Evolutionary conservation across 148 eudicot species (phyloP).

Genomic region (Salicornia ramosissima): DNA sequence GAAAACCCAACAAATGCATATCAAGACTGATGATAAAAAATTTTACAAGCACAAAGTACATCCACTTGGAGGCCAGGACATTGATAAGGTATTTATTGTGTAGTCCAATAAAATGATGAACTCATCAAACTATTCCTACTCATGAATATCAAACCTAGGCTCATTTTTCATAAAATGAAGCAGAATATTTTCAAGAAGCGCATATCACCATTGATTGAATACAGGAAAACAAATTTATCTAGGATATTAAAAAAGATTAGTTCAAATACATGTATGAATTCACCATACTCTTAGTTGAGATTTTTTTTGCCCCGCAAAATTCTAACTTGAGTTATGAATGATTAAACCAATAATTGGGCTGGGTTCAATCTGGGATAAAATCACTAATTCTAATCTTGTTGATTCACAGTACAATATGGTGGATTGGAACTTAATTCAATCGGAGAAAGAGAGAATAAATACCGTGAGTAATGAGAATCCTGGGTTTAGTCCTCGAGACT

Average conservation of each 20-base stretch:
- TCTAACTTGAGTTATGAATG: too few relatives aligned
- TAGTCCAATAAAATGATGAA: background rate
- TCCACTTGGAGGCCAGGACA: background rate
- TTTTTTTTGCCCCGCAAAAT: too few relatives aligned
- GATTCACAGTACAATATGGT: background rate
- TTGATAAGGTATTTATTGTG: background rate
- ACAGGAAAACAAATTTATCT: too few relatives aligned
- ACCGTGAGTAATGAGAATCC: slow-evolving; percentile 7
- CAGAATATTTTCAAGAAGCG: too few relatives aligned
- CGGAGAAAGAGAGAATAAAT: background rate
- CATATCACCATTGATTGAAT: too few relatives aligned
- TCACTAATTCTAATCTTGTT: background rate
- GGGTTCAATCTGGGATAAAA: background rate
- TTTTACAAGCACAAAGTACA: background rate
- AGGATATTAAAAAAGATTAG: too few relatives aligned
- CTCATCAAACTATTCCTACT: background rate
- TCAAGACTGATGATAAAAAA: too few relatives aligned
- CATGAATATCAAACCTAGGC: background rate
- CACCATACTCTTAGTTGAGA: too few relatives aligned
- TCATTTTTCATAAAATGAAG: too few relatives aligned
- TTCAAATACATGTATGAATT: too few relatives aligned
- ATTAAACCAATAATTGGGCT: background rate
- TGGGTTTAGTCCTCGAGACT: slow-evolving; percentile 12
- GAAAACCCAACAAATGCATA: too few relatives aligned
- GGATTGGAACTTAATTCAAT: background rate